Conservation (phyloP, 495 filamentous ascomycete species). For the Penicillium silybi region DNA sequence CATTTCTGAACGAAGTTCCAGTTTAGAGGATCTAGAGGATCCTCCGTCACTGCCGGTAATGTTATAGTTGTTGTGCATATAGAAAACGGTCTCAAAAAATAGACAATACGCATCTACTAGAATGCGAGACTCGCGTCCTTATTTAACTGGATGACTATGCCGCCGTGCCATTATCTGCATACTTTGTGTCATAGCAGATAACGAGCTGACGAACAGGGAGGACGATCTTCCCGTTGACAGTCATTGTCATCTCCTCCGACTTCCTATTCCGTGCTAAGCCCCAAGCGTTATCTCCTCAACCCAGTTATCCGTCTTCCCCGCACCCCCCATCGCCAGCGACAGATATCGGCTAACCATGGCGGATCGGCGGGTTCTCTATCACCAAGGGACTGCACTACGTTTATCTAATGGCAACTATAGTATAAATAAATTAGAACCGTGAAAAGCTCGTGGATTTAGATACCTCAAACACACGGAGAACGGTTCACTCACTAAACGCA, state of each 20-base stretch:
- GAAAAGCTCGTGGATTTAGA: neutral
- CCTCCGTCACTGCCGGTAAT: neutral
- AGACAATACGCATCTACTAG: neutral
- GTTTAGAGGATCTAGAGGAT: neutral
- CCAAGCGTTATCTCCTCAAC: slow-evolving; percentile 4
- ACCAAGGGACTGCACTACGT: neutral
- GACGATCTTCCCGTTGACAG: neutral
- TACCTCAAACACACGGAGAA: neutral
- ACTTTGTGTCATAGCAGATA: neutral
- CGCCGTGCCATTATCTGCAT: neutral
- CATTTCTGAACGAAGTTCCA: neutral
- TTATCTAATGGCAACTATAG: neutral
- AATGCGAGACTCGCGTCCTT: neutral
- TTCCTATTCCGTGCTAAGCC: slow-evolving; percentile 9
- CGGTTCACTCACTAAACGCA: neutral
- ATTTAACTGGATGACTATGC: neutral
- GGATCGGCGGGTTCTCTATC: neutral
- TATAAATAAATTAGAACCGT: neutral
- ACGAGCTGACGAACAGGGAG: neutral
- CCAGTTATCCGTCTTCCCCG: slow-evolving; percentile 12
- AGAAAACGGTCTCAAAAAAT: neutral
- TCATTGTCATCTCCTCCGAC: slow-evolving; percentile 8
- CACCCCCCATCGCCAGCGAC: neutral
- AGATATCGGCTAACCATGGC: neutral
- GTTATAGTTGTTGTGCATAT: neutral